Percentiles rank a stretch among this genome's conserved stretches.
Conservation (phyloP, 2,329 filamentous ascomycete species). For the Phaeosphaeria sp. region DNA sequence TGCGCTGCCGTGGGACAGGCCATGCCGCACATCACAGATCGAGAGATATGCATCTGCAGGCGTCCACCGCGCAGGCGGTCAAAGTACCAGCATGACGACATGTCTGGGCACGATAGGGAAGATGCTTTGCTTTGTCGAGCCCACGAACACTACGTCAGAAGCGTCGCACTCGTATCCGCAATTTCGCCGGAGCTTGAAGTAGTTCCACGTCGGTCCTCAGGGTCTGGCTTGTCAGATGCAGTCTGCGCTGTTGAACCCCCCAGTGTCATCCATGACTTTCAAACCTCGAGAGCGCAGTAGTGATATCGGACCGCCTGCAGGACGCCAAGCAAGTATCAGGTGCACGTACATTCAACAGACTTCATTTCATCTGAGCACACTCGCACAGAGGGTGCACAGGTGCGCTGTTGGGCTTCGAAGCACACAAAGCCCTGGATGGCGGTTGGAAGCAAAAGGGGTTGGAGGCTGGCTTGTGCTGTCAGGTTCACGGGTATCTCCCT, state of each 20-base stretch:
- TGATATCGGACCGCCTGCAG: not conserved
- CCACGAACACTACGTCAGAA: not conserved
- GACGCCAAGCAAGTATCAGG: not conserved
- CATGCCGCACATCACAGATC: not conserved
- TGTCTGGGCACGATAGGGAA: not conserved
- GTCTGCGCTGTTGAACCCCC: too few species aligned
- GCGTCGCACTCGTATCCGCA: not conserved
- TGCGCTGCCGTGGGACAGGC: not conserved
- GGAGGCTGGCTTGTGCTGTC: not conserved
- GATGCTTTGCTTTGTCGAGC: not conserved
- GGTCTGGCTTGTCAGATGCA: not conserved
- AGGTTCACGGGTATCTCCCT: not conserved
- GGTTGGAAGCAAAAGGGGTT: not conserved
- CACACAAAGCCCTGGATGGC: not conserved
- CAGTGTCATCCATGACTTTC: not conserved
- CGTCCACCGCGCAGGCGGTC: constrained; percentile 2
- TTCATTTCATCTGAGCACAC: not conserved
- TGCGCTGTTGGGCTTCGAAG: constrained; percentile 1
- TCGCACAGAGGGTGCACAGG: not conserved
- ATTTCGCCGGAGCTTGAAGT: not conserved
- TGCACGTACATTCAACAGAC: constrained; percentile 4
- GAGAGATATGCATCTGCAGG: not conserved
- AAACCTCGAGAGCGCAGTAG: not conserved
- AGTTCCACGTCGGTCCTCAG: not conserved
- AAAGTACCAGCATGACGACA: not conserved